Conservation (phyloP, 129 eudicot species). For the Flaveria linearis region DNA sequence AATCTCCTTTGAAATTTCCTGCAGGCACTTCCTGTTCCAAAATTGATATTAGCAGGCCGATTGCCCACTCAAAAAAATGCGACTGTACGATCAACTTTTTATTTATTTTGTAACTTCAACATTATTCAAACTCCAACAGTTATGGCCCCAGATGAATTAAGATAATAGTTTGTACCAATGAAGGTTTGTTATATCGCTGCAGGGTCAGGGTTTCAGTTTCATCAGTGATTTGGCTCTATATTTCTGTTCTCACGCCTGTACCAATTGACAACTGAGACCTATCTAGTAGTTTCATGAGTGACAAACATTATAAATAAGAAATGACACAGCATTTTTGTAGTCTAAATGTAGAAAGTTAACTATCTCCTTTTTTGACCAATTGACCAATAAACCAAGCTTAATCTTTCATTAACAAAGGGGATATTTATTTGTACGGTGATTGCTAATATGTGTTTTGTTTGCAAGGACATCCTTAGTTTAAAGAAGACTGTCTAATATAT, state of each 20-base stretch:
- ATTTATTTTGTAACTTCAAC: constrained; percentile 2
- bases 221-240: neutral
- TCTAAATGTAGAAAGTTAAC: constrained; percentile 15
- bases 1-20: constrained; percentile 15
- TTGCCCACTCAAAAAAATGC: constrained; percentile 98
- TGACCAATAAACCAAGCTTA: neutral
- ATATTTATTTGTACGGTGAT: constrained; percentile 14
- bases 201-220: constrained; percentile 18
- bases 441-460: constrained; percentile 3
- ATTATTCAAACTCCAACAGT: neutral
- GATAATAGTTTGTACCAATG: constrained; percentile 17
- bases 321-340: constrained; percentile 5
- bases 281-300: constrained; percentile 22
- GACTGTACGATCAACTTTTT: constrained; percentile 52
- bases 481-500: constrained; percentile 7
- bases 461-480: neutral
- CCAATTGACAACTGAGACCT: neutral
- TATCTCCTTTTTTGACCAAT: constrained; percentile 14
- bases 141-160: constrained; percentile 8
- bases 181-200: neutral
- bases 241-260: constrained; percentile 3
- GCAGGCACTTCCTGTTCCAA: constrained; percentile 97
- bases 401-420: constrained; percentile 9
- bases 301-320: constrained; percentile 1
- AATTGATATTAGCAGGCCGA: constrained; percentile 93